Evolutionary conservation across 305 asterid species (phyloP).

Genomic region (Fraxinus paxiana): DNA sequence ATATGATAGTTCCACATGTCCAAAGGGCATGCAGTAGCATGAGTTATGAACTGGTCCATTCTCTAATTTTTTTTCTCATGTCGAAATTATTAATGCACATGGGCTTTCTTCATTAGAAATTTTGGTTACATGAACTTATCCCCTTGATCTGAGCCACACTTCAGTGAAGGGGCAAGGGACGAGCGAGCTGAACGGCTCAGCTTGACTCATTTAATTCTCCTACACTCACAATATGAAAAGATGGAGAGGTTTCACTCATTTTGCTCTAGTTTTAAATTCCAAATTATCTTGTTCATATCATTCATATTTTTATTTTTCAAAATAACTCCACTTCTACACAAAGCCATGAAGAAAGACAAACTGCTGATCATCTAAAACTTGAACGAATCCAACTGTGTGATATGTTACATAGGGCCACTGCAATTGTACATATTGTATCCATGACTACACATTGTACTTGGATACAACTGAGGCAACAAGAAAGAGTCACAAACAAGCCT

Average conservation of each 20-base stretch:
- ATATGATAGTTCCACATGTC: conserved; percentile 4
- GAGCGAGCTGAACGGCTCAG: neutral
- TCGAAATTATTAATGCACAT: neutral
- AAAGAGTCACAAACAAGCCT: neutral
- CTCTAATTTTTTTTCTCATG: neutral
- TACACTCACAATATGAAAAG: neutral
- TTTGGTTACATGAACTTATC: neutral
- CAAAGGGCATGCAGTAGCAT: neutral
- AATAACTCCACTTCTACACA: neutral
- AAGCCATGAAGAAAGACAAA: neutral
- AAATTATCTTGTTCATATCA: neutral
- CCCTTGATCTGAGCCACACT: neutral
- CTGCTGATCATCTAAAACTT: neutral
- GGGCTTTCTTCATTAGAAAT: neutral
- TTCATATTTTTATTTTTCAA: neutral
- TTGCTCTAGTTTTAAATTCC: neutral
- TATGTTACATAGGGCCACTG: neutral
- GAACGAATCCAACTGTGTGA: neutral
- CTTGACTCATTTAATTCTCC: neutral
- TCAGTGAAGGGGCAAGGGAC: neutral
- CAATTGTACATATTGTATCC: neutral
- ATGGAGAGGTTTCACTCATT: neutral
- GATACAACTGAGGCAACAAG: neutral
- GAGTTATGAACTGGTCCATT: neutral
- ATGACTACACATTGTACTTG: neutral